phyloP scores from a whole-genome alignment of 129 eudicot species.

The Tagetes erecta region DNA sequence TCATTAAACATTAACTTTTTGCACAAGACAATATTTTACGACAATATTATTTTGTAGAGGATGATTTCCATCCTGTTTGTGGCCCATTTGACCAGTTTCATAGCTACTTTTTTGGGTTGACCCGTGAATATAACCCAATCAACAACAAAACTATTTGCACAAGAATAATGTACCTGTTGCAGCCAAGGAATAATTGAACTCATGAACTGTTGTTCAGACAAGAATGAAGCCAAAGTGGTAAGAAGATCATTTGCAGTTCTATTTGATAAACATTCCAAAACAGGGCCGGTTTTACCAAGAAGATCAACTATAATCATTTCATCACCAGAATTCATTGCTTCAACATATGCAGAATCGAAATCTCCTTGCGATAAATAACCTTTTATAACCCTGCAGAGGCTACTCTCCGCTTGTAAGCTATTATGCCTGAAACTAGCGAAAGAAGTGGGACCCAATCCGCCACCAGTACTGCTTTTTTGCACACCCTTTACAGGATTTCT shows the following conservation, averaged over 20 bases:
- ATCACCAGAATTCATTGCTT: conserved; percentile 70
- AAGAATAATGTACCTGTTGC: conserved; percentile 63
- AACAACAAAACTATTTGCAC: background rate
- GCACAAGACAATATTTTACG: too few species aligned
- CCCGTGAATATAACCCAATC: background rate
- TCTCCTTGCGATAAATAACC: conserved; percentile 67
- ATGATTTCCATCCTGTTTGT: background rate
- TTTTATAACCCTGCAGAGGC: conserved; percentile 52
- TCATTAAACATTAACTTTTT: background rate
- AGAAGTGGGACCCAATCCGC: conserved; percentile 32
- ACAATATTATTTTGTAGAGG: background rate
- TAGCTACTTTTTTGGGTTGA: background rate
- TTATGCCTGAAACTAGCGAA: conserved; percentile 33
- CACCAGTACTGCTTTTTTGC: conserved; percentile 15
- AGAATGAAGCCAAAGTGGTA: conserved; percentile 57
- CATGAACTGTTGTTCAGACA: conserved; percentile 64
- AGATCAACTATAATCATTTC: conserved; percentile 73
- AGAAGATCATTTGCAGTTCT: conserved; percentile 61
- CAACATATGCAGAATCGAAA: conserved; percentile 71
- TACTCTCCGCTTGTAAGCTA: conserved; percentile 41
- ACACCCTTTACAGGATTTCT: conserved; percentile 45
- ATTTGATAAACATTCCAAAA: conserved; percentile 64
- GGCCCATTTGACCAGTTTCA: background rate
- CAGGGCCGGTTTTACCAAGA: conserved; percentile 90
- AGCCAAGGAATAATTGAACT: conserved; percentile 77